Base-by-base conservation (phyloP, 2,329 filamentous ascomycete species). In the Nemania diffusa region DNA sequence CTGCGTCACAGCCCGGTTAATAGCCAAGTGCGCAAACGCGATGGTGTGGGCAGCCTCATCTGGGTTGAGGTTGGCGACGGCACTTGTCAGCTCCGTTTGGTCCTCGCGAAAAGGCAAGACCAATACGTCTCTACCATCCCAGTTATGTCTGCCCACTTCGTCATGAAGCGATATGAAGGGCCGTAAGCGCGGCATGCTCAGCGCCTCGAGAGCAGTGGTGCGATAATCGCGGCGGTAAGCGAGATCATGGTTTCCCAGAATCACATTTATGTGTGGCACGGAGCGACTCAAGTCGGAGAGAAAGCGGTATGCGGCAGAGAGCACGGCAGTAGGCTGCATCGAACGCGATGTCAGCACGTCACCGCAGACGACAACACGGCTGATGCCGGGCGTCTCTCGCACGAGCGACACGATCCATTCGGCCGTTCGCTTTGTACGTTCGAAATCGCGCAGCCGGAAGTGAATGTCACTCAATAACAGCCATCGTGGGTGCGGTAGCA, bases 171-270 rank as follows among this genome's bases (percentile, higher is more conserved):
- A 68, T 15, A 77, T 59, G 48, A 73, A 74, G 5, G 72, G 73
- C 5, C 65, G 60, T 17, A 78, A 24, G 2, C 74, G 74, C 26
- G 50, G 53, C 15, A 75, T 73, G 24, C 67, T 61, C 34, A 79
- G 69, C 4, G 73, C 75, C 46, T 78, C 76, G 40, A 79, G 71
- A n/a, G 76, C 76, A 1, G 76, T 73, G 5, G 74, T 77, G 57
- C 67, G 46, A 51, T 76, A 75, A 57, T 78, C 76, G 26, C 70
- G 71, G 17, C 72, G 71, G 67, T 78, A 76, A 24, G 77, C 76
- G 17, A 79, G 70, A 65, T 78, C 77, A 69, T 79, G 77, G 40
- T 79, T 79, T 20, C 77, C 77, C n/a, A 78, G 65, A n/a, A 79
- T 66, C 51, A 79, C 70, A 51, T 79, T 69, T 51, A 78, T 66